Base-by-base conservation (phyloP, 345 rosid species). In the Combretum micranthum region DNA sequence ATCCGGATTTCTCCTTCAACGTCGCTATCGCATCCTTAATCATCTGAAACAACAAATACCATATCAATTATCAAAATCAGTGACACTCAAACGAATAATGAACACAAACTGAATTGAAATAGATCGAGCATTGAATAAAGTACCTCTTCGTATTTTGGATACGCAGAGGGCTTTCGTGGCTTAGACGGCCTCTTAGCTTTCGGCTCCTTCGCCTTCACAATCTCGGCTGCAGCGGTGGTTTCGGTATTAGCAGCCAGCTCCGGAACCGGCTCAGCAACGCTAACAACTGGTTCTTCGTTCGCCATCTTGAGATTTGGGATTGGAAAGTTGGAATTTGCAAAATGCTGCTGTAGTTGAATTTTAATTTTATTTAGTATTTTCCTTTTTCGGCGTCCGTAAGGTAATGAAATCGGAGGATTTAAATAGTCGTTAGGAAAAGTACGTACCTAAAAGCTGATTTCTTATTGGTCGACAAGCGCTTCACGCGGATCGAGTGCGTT, bases 101-200 rank as follows among this genome's bases (percentile, higher is more conserved):
- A n/a, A 15, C 3, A 37, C 9, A 16, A 42, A 50, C 43, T 12
- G 15, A 51, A 51, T 13, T n/a, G 39, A 25, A 49, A 50, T 20
- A 4, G 18, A 47, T 48, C 39, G 23, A 19, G 21, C 39, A 42
- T 15, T 21, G 17, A 19, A 20, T 2, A 3, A 13, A 6, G 0
- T 13, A 89, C 97, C 90, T 84, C 90, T 67, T 79, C 88, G 44
- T 82, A 90, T 0, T 88, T 50, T 66, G 97, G 97, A 45, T 90
- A 92, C 23, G 86, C 45, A 14, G 67, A 15, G 46, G 47, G 56
- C 61, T 64, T 42, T 22, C 50, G 60, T 12, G 55, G 48, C 1
- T 70, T 52, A 0, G 56, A 55, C 21, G 64, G 9, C 43, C 55
- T 64, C 65, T 69, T 69, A 1, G 65, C 9, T 18, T 69, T 64